Evolutionary conservation across 768 basidiomycete genomes (phyloP).

Genomic region (Tephrocybe rancida): DNA sequence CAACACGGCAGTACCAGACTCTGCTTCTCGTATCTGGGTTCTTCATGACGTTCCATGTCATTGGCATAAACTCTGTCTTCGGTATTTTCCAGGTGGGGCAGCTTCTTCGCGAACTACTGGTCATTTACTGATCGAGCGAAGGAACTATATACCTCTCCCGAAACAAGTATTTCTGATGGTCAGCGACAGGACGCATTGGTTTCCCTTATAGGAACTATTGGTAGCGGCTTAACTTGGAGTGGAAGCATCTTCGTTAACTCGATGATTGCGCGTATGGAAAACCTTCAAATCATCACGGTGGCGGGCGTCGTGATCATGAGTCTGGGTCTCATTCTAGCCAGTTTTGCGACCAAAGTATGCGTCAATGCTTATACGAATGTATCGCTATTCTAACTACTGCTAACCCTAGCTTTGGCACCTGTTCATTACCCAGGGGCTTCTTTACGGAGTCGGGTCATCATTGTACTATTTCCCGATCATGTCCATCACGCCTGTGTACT

Average conservation of each 20-base stretch:
- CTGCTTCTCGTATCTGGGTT: conserved; percentile 41
- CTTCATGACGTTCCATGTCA: conserved; percentile 46
- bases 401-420: conserved; percentile 42
- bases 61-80: conserved; percentile 43
- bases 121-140: conserved; percentile 8
- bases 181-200: conserved; percentile 40
- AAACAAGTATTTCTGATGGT: conserved; percentile 35
- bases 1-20: conserved; percentile 35
- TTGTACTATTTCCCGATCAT: conserved; percentile 48
- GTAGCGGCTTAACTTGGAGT: conserved; percentile 47
- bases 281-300: conserved; percentile 36
- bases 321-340: conserved; percentile 40
- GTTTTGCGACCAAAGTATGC: conserved; percentile 35
- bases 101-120: not conserved
- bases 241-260: conserved; percentile 46
- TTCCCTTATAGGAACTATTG: conserved; percentile 44
- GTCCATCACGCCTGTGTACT: conserved; percentile 42
- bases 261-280: conserved; percentile 33
- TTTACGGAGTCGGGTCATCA: conserved; percentile 45
- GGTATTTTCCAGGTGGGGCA: conserved; percentile 43
- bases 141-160: conserved; percentile 45
- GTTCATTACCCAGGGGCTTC: conserved; percentile 41
- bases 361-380: not conserved
- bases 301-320: conserved; percentile 42
- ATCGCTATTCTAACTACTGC: not conserved